phyloP scores from a whole-genome alignment of 2,329 filamentous ascomycete species.

The Tolypocladium cylindrosporum region DNA sequence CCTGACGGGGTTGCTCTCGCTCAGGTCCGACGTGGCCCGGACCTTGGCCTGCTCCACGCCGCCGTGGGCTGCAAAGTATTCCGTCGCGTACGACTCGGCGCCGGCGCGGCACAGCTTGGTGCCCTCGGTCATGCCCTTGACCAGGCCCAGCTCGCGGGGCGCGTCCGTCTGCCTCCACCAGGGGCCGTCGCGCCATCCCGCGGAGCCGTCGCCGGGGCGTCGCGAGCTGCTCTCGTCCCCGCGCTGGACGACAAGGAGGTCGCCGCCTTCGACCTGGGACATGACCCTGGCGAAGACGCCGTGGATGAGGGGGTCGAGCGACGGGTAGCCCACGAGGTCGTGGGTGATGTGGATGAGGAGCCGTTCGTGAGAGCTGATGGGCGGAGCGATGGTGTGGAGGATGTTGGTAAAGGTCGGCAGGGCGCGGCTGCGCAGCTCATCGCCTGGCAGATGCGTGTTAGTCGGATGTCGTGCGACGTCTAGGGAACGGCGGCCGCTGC shows the following conservation, averaged over 20 bases:
- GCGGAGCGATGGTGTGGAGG: conserved; percentile 87
- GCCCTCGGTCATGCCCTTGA: conserved; percentile 74
- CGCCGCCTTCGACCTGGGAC: conserved; percentile 97
- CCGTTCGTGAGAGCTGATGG: conserved; percentile 92
- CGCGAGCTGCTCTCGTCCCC: conserved; percentile 74
- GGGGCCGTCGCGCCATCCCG: conserved; percentile 84
- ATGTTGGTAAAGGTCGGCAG: conserved; percentile 92
- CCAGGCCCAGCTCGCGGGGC: conserved; percentile 66
- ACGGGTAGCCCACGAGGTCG: conserved; percentile 88
- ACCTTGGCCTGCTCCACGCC: conserved; percentile 73
- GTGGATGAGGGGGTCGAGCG: conserved; percentile 86
- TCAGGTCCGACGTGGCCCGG: conserved; percentile 67
- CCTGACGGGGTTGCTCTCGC: conserved; percentile 78
- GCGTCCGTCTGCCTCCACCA: conserved; percentile 77
- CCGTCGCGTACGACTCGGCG: conserved; percentile 76
- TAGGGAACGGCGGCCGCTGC: conserved; percentile 1
- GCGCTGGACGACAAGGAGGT: conserved; percentile 86
- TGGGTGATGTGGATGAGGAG: conserved; percentile 96
- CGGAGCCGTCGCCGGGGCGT: conserved; percentile 45
- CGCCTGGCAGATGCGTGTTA: conserved; percentile 45
- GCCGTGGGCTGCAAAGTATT: conserved; percentile 71
- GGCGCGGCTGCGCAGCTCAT: conserved; percentile 76
- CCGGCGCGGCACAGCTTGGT: conserved; percentile 85
- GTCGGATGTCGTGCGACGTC: not conserved
- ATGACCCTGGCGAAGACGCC: conserved; percentile 89